Conservation (phyloP, 2,329 filamentous ascomycete genomes). For the Fusarium transvaalense region DNA sequence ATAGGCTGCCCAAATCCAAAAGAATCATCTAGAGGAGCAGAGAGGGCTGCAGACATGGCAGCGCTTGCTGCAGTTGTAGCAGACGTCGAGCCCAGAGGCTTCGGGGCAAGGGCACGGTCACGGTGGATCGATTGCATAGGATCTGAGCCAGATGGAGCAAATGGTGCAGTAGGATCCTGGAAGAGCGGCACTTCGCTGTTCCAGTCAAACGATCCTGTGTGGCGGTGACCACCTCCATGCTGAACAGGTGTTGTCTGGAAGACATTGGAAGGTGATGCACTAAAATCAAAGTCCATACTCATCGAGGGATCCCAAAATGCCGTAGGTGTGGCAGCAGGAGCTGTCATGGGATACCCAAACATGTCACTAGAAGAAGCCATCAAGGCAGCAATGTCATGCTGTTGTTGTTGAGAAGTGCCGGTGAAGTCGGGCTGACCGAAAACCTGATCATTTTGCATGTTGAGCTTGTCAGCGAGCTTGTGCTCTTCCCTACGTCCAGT, state of each 20-base stretch:
- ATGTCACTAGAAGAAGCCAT: slow-evolving; percentile 65
- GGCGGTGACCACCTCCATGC: slow-evolving; percentile 54
- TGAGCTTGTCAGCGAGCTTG: slow-evolving; percentile 67
- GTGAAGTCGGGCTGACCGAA: slow-evolving; percentile 66
- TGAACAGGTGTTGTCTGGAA: slow-evolving; percentile 54
- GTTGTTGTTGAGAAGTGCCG: slow-evolving; percentile 58
- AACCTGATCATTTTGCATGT: slow-evolving; percentile 70
- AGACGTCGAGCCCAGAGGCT: slow-evolving; percentile 56
- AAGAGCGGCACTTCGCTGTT: slow-evolving; percentile 67
- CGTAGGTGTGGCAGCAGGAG: slow-evolving; percentile 62
- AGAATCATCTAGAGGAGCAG: slow-evolving; percentile 61
- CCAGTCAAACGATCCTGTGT: slow-evolving; percentile 69
- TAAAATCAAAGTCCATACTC: slow-evolving; percentile 72
- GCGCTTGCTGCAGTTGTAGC: slow-evolving; percentile 36
- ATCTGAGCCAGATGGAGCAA: slow-evolving; percentile 53
- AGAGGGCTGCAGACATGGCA: slow-evolving; percentile 58
- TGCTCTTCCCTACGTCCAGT: slow-evolving; percentile 67
- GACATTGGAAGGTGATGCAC: slow-evolving; percentile 57
- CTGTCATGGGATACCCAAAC: slow-evolving; percentile 72
- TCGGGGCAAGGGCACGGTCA: slow-evolving; percentile 64
- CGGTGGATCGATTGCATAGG: slow-evolving; percentile 56
- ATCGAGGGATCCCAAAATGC: slow-evolving; percentile 72
- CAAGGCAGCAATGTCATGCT: slow-evolving; percentile 62
- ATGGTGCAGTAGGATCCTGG: slow-evolving; percentile 58
- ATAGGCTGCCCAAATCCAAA: slow-evolving; percentile 63